These are phyloP conservation scores for Darksidea phi DNA, from an alignment of 495 filamentous ascomycete species.

Conservation along the genomic window DNA sequence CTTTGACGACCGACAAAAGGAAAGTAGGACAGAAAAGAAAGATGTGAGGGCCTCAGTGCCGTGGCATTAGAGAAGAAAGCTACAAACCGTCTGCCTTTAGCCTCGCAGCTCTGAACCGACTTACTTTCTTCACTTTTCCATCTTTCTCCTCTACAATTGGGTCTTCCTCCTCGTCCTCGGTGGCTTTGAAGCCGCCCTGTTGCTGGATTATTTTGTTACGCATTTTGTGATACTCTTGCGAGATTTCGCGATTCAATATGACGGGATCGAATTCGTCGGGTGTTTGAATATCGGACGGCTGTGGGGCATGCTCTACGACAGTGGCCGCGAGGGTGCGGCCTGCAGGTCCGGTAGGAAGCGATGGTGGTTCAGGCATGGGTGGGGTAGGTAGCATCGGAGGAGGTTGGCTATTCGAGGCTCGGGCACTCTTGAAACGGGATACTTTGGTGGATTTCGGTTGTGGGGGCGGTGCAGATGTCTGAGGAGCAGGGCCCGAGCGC, in stretches of 20 bases:
- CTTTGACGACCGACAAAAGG: background rate
- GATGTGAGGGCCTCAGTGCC: too few species aligned
- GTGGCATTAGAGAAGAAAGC: background rate
- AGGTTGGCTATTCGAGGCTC: constrained; percentile 1
- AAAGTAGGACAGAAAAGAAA: background rate
- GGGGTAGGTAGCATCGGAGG: background rate
- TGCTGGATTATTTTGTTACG: constrained; percentile 76
- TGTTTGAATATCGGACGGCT: background rate
- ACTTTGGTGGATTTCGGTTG: constrained; percentile 28
- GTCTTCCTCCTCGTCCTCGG: constrained; percentile 58
- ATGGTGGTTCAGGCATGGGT: constrained; percentile 8
- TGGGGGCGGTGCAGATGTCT: constrained; percentile 1
- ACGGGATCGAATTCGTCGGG: constrained; percentile 70
- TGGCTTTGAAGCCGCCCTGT: constrained; percentile 70
- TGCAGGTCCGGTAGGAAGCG: constrained; percentile 5
- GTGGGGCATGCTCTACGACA: constrained; percentile 6
- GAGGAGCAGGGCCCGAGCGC: constrained; percentile 17
- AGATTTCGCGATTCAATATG: constrained; percentile 71
- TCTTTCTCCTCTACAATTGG: constrained; percentile 67
- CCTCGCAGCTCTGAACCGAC: constrained; percentile 85
- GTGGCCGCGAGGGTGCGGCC: constrained; percentile 13
- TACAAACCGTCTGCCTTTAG: constrained; percentile 46
- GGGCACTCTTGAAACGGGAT: constrained; percentile 40
- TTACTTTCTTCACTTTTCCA: constrained; percentile 66
- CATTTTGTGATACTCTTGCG: constrained; percentile 73